phyloP scores from a whole-genome alignment of 441 rosid genomes.

The Adansonia madagascariensis region DNA sequence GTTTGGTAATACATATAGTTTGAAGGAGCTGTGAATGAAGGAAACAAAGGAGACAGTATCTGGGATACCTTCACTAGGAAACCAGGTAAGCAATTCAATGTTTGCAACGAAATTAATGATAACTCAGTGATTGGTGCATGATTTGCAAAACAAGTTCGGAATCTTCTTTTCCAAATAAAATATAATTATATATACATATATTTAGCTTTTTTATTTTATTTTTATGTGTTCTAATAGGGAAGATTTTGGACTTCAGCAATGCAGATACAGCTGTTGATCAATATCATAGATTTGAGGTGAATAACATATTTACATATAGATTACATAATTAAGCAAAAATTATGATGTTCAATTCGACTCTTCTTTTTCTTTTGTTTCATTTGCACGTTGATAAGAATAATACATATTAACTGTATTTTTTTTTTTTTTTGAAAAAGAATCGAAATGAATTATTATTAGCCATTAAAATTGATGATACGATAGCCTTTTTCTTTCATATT shows the following conservation, averaged over 20 bases:
- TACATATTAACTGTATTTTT: too few species aligned
- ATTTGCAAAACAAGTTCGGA: too few species aligned
- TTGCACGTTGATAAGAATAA: too few species aligned
- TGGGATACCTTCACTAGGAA: constrained; percentile 86
- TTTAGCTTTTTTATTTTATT: background rate
- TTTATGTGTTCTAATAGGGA: constrained; percentile 48
- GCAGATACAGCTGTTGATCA: constrained; percentile 91
- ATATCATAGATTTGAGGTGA: constrained; percentile 77
- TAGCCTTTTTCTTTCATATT: background rate
- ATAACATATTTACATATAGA: background rate
- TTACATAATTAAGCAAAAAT: background rate
- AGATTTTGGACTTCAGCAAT: constrained; percentile 92
- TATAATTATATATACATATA: background rate
- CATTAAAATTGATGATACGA: background rate
- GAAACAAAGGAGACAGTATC: constrained; percentile 80
- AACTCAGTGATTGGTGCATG: too few species aligned
- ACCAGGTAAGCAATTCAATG: constrained; percentile 47
- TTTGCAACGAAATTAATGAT: background rate
- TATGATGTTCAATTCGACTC: background rate
- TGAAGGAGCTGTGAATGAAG: constrained; percentile 88
- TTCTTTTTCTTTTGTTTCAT: background rate
- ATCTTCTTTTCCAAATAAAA: too few species aligned
- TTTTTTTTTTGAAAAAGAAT: background rate
- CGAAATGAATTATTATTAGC: too few species aligned
- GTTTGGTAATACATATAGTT: constrained; percentile 44